Conservation (phyloP, 257 asterid genomes). For the Penstemon eatonii region DNA sequence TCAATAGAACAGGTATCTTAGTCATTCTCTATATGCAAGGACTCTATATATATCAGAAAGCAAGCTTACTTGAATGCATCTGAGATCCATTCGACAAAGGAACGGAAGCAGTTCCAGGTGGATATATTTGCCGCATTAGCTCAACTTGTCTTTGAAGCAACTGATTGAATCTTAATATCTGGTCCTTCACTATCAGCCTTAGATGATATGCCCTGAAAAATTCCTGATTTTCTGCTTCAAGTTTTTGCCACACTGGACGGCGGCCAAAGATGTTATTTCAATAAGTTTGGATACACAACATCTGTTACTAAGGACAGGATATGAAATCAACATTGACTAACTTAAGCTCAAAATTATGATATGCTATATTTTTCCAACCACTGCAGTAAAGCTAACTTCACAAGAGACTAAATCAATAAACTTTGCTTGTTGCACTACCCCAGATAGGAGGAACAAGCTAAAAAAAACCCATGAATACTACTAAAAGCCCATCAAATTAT, state of each 20-base stretch:
- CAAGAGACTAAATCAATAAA: not conserved
- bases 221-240: constrained; percentile 57
- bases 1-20: not conserved
- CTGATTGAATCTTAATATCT: constrained; percentile 58
- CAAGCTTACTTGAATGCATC: constrained; percentile 51
- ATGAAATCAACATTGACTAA: not conserved
- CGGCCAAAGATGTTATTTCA: constrained; percentile 19
- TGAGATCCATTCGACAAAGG: constrained; percentile 52
- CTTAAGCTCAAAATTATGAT: constrained; percentile 5
- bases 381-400: constrained; percentile 1
- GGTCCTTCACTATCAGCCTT: constrained; percentile 65
- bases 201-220: constrained; percentile 52
- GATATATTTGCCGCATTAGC: constrained; percentile 44
- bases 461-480: not conserved
- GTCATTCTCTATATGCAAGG: not conserved
- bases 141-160: constrained; percentile 65
- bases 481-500: not conserved
- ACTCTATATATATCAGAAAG: constrained; percentile 12
- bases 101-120: constrained; percentile 35
- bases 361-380: not conserved
- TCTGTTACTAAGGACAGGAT: not conserved
- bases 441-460: not conserved
- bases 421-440: not conserved
- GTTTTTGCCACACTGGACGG: constrained; percentile 63
- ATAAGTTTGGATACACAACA: not conserved